Base-by-base conservation (phyloP, 2,329 filamentous ascomycete genomes). In the Diaporthe vexans region DNA sequence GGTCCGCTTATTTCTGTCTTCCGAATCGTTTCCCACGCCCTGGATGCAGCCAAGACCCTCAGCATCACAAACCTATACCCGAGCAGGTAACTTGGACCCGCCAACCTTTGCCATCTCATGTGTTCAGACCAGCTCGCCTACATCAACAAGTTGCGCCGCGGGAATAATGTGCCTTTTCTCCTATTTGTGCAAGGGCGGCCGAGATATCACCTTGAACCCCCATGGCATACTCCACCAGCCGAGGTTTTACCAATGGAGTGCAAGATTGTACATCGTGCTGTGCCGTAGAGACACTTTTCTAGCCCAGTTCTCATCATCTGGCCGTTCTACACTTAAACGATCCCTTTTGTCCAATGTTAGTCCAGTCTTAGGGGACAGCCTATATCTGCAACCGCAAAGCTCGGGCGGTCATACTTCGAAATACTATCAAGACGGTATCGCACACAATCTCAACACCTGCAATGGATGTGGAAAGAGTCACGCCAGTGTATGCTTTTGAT, bases 401-500 rank as follows among this genome's bases (percentile, higher is more conserved):
- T 24, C 33, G 11, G 13, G 21, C 13, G 15, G 21, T 4, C 13
- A 40, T 19, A 21, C 19, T 11, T 29, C 10, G 19, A 21, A 17
- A 10, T 17, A 21, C 11, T 37, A 7, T 29, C 13, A 61, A 3
- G 26, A 46, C 29, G 24, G 37, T 7, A 11, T 43, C 35, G 17
- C 35, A 29, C 13, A 9, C 15, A 61, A 29, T 3, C 8, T 11
- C 58, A 19, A 61, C 15, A 13, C 37, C 13, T 21, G 58, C 17
- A 29, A 43, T n/a, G 37, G 58, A 21, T 26, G 37, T 13, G 15
- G 58, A 46, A 37, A 46, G 46, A n/a, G 37, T 61, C 21, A 61
- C 58, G n/a, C 58, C 56, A 13, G 37, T 61, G 58, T 61, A 61
- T 15, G 13, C 37, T 4, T 61, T 61, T 7, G 58, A 61, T 46